Base-by-base conservation (phyloP, 2,329 filamentous ascomycete genomes). In the Colletotrichum magnum region DNA sequence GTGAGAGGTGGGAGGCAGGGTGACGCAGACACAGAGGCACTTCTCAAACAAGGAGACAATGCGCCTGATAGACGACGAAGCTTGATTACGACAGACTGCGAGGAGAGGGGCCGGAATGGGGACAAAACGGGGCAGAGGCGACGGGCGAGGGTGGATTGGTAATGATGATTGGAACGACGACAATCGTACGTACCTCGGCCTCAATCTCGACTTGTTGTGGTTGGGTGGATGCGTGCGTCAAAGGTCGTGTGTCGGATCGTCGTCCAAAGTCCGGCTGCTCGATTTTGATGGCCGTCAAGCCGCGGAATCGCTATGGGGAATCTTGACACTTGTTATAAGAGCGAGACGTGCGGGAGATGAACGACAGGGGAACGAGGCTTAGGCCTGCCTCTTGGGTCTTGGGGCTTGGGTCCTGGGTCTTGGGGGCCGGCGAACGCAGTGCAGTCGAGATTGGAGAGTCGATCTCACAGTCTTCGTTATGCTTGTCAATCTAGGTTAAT, bases 391-490 rank as follows among this genome's bases (percentile, higher is more conserved):
- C 21, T 24, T 24, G 21, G 21, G 21, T 24, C 21, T 4, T 24
- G 21, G 21, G 21, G 2, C 21, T 4, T 24, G 21, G 21, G 21
- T 24, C 21, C 15, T 48, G 18, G 45, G 15, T n/a, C 45, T 4
- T 48, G 13, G 16, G 45, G 6, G 18, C 21, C 18, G 16, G 45
- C 15, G 16, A 9, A 48, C 45, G 45, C 16, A 48, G 41, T 13
- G 21, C 43, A 58, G 59, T 52, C 36, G 60, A 68, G 65, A 64
- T 68, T 68, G 65, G 65, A 24, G 21, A 24, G 47, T 61, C 65
- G 65, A 58, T 68, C 54, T 53, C 65, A 39, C 54, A 21, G 28
- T 45, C 54, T 41, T 64, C 53, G 53, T 68, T 68, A 68, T 68
- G 65, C 60, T 68, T 68, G 65, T 36, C 10, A 36, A 64, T 64